Evolutionary conservation across 345 rosid genomes (phyloP).

Genomic region (Populus nigra): DNA sequence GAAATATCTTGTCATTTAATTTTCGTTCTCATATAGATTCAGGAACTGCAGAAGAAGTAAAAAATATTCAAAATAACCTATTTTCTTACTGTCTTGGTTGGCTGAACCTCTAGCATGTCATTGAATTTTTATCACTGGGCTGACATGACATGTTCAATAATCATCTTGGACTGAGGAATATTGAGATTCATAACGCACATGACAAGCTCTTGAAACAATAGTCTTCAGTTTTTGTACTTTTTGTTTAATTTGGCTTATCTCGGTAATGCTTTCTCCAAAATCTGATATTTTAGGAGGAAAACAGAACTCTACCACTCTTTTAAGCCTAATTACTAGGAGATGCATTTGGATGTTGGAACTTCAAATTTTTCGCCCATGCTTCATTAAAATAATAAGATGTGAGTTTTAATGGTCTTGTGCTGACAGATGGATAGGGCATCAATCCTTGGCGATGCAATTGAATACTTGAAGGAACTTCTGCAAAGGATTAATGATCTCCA

Average conservation of each 20-base stretch:
- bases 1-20: background rate
- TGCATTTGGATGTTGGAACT: background rate
- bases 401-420: constrained; percentile 9
- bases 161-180: background rate
- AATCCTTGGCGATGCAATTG: constrained; percentile 94
- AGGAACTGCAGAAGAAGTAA: background rate
- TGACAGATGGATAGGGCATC: constrained; percentile 98
- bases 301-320: too few relatives aligned
- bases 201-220: background rate
- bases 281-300: background rate
- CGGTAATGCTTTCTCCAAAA: background rate
- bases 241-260: background rate
- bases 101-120: background rate
- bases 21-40: background rate
- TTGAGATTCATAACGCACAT: background rate
- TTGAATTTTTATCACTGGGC: background rate
- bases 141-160: background rate
- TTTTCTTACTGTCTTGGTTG: background rate
- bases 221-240: background rate
- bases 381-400: background rate
- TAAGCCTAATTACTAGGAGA: background rate
- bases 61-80: background rate
- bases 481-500: constrained; percentile 96
- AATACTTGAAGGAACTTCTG: constrained; percentile 90
- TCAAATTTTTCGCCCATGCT: background rate